Base-by-base conservation (phyloP, 2,329 filamentous ascomycete genomes). In the Ceratocystis papillata region DNA sequence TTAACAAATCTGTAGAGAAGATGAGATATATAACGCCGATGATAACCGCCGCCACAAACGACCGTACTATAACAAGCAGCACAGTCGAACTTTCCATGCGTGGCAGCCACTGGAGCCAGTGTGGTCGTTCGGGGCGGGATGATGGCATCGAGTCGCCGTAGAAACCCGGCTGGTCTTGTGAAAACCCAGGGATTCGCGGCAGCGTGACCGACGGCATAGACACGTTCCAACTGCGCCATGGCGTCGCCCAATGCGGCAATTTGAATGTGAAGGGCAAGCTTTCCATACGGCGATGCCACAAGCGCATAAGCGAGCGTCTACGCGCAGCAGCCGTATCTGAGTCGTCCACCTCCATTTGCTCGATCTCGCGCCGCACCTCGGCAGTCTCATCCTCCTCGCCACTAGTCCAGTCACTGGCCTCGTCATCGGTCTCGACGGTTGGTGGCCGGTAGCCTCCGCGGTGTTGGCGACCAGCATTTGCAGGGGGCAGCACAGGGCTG, bases 301-400 rank as follows among this genome's bases (percentile, higher is more conserved):
- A 25, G 45, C 66, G 63, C 63, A 77, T 73, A 1, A 77, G 79
- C 28, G 78, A 74, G 37, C 76, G 74, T 65, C 76, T 71, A 67
- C 75, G 73, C 62, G 77, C 74, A 25, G 77, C 72, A 22, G 63
- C 68, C 33, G 85, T 84, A 71, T 95, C 90, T 71, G 85, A 84
- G 70, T 95, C 90, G 71, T 90, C 83, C 53, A 95, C 84, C 70
- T 95, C 90, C 81, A 96, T 86, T 81, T 96, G 88, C 73, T 95
- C 85, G 78, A 97, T 87, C 76, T 94, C 89, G 70, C 87, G 83
- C 69, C 89, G 85, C 71, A 94, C 81, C 69, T 86, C 84, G 41
- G 83, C 84, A 46, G 84, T 84, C 70, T 88, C 81, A 64, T 74
- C 73, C 48, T 78, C 78, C 25, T 75, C 77, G 33, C 79, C 77